Evolutionary conservation across 805 yeast genomes (phyloP).

Genomic region (Candida chauliodis): DNA sequence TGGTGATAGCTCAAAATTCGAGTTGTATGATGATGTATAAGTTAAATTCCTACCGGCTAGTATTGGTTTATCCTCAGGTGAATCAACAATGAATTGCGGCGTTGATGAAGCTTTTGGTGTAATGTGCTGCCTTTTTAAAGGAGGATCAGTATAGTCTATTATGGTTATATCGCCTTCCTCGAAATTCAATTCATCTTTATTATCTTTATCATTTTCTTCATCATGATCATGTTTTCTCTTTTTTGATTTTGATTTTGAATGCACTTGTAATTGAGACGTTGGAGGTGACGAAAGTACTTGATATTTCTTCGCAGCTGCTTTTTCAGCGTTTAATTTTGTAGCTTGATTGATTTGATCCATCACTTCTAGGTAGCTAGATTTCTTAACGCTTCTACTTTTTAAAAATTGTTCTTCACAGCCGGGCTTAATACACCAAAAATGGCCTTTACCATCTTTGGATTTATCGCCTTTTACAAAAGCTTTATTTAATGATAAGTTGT

Average conservation of each 20-base stretch:
- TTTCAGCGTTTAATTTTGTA: slow-evolving; percentile 9
- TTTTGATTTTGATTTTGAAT: too few species aligned
- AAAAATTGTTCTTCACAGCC: slow-evolving; percentile 81
- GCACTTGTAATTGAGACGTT: slow-evolving; percentile 7
- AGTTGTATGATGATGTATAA: slow-evolving; percentile 61
- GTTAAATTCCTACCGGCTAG: slow-evolving; percentile 42
- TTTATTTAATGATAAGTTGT: slow-evolving; percentile 86
- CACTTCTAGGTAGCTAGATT: slow-evolving; percentile 39
- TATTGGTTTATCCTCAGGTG: slow-evolving; percentile 39
- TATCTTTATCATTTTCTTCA: slow-evolving; percentile 14
- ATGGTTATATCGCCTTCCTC: slow-evolving; percentile 17
- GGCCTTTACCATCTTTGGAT: slow-evolving; percentile 87
- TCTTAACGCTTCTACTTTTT: slow-evolving; percentile 53
- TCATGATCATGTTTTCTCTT: slow-evolving; percentile 9
- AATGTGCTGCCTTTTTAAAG: slow-evolving; percentile 12
- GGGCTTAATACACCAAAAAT: slow-evolving; percentile 87
- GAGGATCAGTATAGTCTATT: slow-evolving; percentile 10
- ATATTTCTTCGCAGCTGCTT: slow-evolving; percentile 3
- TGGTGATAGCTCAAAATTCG: slow-evolving; percentile 64
- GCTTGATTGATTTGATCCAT: slow-evolving; percentile 35
- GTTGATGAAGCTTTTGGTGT: slow-evolving; percentile 7
- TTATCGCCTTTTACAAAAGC: slow-evolving; percentile 89
- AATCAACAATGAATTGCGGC: slow-evolving; percentile 22
- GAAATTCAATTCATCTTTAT: slow-evolving; percentile 17
- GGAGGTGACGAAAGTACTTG: slow-evolving; percentile 31